Evolutionary conservation across 495 filamentous ascomycete genomes (phyloP).

Genomic region (Aspergillus nanangensis): DNA sequence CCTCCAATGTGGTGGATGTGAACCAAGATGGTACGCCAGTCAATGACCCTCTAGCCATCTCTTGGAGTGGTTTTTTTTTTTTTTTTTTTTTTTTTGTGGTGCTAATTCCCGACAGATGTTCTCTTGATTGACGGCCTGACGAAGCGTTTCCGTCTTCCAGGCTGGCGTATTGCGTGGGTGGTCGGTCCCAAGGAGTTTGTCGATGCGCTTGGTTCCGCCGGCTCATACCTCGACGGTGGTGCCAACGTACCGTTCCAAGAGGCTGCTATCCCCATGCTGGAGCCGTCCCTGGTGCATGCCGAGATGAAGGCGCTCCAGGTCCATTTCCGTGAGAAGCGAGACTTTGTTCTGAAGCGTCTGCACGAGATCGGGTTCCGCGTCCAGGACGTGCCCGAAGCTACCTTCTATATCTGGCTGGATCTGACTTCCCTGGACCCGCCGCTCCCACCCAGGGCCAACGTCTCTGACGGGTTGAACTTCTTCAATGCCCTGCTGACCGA

Average conservation of each 20-base stretch:
- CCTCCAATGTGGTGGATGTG: conserved; percentile 73
- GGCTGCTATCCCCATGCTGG: conserved; percentile 87
- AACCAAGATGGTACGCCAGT: conserved; percentile 53
- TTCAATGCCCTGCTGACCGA: conserved; percentile 88
- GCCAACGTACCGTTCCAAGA: conserved; percentile 95
- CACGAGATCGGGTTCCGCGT: conserved; percentile 79
- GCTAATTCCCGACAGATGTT: conserved; percentile 50
- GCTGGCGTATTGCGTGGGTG: conserved; percentile 96
- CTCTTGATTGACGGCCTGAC: conserved; percentile 94
- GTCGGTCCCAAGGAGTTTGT: conserved; percentile 95
- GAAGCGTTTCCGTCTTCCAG: conserved; percentile 93
- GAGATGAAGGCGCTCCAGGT: conserved; percentile 87
- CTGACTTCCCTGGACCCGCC: conserved; percentile 45
- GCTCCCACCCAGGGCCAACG: conserved; percentile 47
- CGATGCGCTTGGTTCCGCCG: conserved; percentile 86
- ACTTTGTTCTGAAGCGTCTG: conserved; percentile 78
- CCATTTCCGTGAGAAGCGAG: conserved; percentile 86
- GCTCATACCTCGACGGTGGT: conserved; percentile 93
- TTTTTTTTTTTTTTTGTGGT: conserved; percentile 48
- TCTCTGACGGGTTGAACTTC: conserved; percentile 92
- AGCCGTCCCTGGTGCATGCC: conserved; percentile 68
- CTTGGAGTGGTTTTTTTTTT: too few relatives aligned
- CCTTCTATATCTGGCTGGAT: conserved; percentile 88
- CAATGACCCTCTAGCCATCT: neutral
- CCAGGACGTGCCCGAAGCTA: conserved; percentile 76